These are phyloP conservation scores for Wickerhamomyces hampshirensis DNA, from an alignment of 805 yeast genomes.

Conservation along the genomic window DNA sequence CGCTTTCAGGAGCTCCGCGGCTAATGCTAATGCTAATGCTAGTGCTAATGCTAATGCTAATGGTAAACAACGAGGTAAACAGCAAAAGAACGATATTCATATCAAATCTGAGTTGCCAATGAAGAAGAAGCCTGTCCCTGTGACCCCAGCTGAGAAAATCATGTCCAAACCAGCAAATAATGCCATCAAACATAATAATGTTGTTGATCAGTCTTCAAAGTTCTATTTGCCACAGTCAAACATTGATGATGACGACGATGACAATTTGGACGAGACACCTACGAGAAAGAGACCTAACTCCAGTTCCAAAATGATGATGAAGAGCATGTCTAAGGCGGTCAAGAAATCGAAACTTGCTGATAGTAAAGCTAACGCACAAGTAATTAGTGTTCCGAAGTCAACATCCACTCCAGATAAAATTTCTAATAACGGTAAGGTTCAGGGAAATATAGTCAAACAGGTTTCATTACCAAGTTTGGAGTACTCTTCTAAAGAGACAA, in stretches of 20 bases:
- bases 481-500: background rate
- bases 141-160: slow-evolving; percentile 16
- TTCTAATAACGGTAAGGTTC: background rate
- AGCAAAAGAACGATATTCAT: slow-evolving; percentile 19
- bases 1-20: slow-evolving; percentile 2
- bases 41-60: no score
- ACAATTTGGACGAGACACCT: slow-evolving; percentile 11
- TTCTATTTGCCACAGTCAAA: slow-evolving; percentile 16
- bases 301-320: slow-evolving; percentile 2
- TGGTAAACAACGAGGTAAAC: no score
- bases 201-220: slow-evolving; percentile 17
- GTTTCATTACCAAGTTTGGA: no score
- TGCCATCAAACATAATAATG: slow-evolving; percentile 5
- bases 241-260: slow-evolving; percentile 6
- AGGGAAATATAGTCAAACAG: no score
- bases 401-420: slow-evolving; percentile 6
- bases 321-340: background rate
- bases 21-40: no score
- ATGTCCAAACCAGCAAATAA: slow-evolving; percentile 6
- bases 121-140: no score
- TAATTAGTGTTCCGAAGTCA: slow-evolving; percentile 1
- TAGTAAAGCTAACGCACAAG: background rate
- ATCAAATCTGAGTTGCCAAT: slow-evolving; percentile 20
- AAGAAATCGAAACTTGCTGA: slow-evolving; percentile 3
- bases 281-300: slow-evolving; percentile 11